Conservation (phyloP, 371 early-diverging fungal genomes). For the Saksenaea oblongispora region DNA sequence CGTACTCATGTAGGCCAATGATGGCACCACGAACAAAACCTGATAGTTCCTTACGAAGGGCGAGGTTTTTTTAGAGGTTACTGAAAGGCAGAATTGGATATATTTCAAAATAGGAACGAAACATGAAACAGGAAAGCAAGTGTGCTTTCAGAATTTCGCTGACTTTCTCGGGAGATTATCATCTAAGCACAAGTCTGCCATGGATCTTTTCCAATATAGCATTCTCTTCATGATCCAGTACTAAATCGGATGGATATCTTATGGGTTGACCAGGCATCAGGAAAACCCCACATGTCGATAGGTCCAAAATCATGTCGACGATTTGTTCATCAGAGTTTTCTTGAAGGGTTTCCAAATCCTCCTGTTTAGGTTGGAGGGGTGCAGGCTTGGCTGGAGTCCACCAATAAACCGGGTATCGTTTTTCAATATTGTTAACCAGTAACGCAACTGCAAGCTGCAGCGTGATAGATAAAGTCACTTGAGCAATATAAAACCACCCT, state of each 20-base stretch:
- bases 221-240: not conserved
- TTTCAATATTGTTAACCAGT: constrained; percentile 66
- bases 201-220: not conserved
- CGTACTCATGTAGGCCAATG: no score
- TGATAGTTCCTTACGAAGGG: no score
- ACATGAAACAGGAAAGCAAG: no score
- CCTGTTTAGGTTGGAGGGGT: not conserved
- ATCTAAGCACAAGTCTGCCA: not conserved
- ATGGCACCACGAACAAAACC: no score
- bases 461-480: constrained; percentile 51
- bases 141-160: no score
- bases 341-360: not conserved
- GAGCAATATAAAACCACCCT: constrained; percentile 64
- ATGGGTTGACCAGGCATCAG: not conserved
- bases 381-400: constrained; percentile 36
- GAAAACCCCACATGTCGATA: not conserved
- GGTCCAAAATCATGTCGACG: not conserved
- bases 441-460: constrained; percentile 64
- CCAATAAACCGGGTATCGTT: constrained; percentile 74
- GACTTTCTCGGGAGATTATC: no score
- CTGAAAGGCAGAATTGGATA: no score
- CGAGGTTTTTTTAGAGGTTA: no score
- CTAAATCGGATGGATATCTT: not conserved
- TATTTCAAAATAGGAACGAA: no score
- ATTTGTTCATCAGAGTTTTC: not conserved